Evolutionary conservation across 108 stramenopile genomes (phyloP).

Genomic region (Nitzschia sp.): DNA sequence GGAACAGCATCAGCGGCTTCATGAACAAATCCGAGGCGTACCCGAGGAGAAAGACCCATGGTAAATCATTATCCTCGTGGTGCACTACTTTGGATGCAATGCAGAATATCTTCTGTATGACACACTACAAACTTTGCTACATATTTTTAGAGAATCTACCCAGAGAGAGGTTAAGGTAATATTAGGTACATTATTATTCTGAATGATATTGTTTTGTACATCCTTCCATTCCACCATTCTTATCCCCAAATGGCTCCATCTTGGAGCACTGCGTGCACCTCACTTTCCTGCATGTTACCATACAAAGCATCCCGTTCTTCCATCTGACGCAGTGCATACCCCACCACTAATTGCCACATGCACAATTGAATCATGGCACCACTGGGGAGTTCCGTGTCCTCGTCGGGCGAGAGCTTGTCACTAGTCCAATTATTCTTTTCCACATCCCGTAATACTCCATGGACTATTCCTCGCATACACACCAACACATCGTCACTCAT

Average conservation of each 20-base stretch:
- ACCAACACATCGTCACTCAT: constrained; percentile 91
- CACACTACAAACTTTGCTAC: too few species aligned
- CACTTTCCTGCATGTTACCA: too few species aligned
- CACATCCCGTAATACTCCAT: constrained; percentile 51
- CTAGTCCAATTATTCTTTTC: constrained; percentile 56
- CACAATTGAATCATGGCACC: constrained; percentile 94
- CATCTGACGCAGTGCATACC: constrained; percentile 90
- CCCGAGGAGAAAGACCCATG: background rate
- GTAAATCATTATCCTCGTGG: too few species aligned
- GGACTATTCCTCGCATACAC: constrained; percentile 92
- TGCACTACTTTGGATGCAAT: too few species aligned
- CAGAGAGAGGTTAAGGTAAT: too few species aligned
- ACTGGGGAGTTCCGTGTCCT: constrained; percentile 89
- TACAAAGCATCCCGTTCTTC: constrained; percentile 70
- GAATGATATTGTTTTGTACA: too few species aligned
- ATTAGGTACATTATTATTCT: too few species aligned
- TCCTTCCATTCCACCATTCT: too few species aligned
- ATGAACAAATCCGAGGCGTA: background rate
- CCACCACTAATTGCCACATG: constrained; percentile 97
- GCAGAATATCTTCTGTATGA: too few species aligned
- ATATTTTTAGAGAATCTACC: too few species aligned
- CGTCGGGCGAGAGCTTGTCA: constrained; percentile 67
- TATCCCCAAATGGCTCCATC: too few species aligned
- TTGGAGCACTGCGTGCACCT: too few species aligned
- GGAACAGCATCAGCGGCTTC: constrained; percentile 28